Conservation (phyloP, 2,329 filamentous ascomycete genomes). For the Aspergillus phoenicis region DNA sequence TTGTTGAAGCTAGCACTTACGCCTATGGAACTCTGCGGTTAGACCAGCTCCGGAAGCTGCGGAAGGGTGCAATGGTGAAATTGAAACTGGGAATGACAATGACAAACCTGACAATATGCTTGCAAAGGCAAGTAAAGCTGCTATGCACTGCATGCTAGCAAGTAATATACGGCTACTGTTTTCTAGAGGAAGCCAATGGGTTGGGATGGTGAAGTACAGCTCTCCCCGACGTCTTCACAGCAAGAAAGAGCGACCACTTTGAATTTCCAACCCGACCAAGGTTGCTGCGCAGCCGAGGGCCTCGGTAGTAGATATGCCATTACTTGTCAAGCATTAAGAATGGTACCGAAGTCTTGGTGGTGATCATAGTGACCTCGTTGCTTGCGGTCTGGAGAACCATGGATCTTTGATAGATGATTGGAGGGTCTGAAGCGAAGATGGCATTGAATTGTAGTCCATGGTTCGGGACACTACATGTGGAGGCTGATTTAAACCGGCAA, state of each 20-base stretch:
- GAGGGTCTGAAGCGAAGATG: not conserved
- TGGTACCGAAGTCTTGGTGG: not conserved
- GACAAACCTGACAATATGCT: slow-evolving; percentile 20
- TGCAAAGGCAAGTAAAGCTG: slow-evolving; percentile 19
- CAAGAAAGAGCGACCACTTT: not conserved
- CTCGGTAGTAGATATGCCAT: not conserved
- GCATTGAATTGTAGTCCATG: not conserved
- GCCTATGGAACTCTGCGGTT: not conserved
- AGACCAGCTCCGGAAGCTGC: not conserved
- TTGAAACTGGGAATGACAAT: not conserved
- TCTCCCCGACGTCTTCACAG: not conserved
- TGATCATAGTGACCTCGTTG: not conserved
- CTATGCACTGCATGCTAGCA: slow-evolving; percentile 17
- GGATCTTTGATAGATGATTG: not conserved
- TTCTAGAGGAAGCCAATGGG: not conserved
- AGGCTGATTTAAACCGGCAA: not conserved
- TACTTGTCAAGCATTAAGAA: not conserved
- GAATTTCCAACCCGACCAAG: not conserved
- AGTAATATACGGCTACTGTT: slow-evolving; percentile 9
- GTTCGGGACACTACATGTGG: not conserved
- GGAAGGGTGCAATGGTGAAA: too few relatives aligned
- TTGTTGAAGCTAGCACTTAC: not conserved
- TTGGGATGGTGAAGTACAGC: not conserved
- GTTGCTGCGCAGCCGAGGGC: not conserved
- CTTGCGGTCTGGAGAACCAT: slow-evolving; percentile 1